Evolutionary conservation across 768 basidiomycete species (phyloP).

Genomic region (Leccinum arenicola): DNA sequence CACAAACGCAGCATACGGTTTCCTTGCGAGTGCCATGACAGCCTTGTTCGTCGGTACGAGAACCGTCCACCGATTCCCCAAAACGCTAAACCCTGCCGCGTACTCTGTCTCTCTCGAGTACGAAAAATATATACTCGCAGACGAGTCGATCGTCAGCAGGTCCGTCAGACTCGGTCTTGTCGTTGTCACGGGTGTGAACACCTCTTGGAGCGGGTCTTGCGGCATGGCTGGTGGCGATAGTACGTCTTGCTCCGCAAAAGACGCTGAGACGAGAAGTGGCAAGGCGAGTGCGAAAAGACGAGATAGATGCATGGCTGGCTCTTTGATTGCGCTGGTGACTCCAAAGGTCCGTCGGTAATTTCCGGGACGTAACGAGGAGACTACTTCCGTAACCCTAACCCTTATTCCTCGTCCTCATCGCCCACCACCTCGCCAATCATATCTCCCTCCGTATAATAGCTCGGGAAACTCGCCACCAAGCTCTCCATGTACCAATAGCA

Average conservation of each 20-base stretch:
- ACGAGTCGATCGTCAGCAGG: slow-evolving; percentile 71
- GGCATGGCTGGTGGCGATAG: slow-evolving; percentile 19
- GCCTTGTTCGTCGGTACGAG: too few relatives aligned
- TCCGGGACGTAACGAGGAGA: not conserved
- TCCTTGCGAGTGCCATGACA: too few relatives aligned
- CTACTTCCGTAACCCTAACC: not conserved
- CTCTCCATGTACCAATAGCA: slow-evolving; percentile 60
- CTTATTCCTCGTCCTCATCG: slow-evolving; percentile 5
- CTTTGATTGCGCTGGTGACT: too few relatives aligned
- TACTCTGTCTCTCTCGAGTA: slow-evolving; percentile 67
- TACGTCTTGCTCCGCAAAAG: too few relatives aligned
- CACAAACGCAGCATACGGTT: too few relatives aligned
- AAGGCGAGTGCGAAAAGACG: slow-evolving; percentile 26
- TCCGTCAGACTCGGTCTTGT: slow-evolving; percentile 63
- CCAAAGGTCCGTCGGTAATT: slow-evolving; percentile 1
- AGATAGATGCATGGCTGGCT: slow-evolving; percentile 17
- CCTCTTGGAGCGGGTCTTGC: slow-evolving; percentile 3
- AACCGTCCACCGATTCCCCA: too few relatives aligned
- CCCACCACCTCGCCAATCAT: not conserved
- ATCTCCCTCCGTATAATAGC: slow-evolving; percentile 39
- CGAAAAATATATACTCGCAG: too few relatives aligned
- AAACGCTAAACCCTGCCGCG: slow-evolving; percentile 37
- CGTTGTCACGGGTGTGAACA: slow-evolving; percentile 38
- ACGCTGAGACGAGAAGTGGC: too few relatives aligned
- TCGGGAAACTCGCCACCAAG: slow-evolving; percentile 46